Conservation (phyloP, 2,329 filamentous ascomycete species). For the Aspergillus fijiensis region DNA sequence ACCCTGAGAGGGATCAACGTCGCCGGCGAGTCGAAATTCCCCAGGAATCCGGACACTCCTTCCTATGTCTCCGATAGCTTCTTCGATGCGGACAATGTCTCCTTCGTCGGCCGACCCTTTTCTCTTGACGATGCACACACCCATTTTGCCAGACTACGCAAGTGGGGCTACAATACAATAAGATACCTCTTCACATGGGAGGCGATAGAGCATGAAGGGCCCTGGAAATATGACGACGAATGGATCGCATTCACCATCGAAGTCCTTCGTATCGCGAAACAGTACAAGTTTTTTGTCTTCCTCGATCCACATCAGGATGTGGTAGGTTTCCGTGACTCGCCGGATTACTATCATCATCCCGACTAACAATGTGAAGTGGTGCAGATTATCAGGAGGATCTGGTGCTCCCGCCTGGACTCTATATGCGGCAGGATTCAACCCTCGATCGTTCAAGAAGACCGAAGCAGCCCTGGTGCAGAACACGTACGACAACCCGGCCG, state of each 20-base stretch:
- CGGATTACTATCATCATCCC: slow-evolving; percentile 3
- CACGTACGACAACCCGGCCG: slow-evolving; percentile 77
- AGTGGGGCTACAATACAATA: slow-evolving; percentile 94
- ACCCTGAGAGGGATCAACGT: slow-evolving; percentile 92
- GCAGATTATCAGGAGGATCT: slow-evolving; percentile 87
- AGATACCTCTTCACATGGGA: slow-evolving; percentile 99
- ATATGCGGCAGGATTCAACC: slow-evolving; percentile 90
- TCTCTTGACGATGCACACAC: slow-evolving; percentile 74
- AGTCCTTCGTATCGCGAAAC: slow-evolving; percentile 76
- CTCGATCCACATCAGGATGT: slow-evolving; percentile 99
- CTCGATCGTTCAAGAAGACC: slow-evolving; percentile 77
- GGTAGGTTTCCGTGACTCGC: slow-evolving; percentile 51
- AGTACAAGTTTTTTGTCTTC: slow-evolving; percentile 92
- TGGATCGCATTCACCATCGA: slow-evolving; percentile 91
- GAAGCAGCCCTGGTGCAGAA: slow-evolving; percentile 95
- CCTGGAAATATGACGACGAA: slow-evolving; percentile 87
- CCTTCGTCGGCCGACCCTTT: slow-evolving; percentile 85
- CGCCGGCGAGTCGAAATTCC: slow-evolving; percentile 86
- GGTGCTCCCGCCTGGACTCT: slow-evolving; percentile 97
- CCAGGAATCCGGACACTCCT: slow-evolving; percentile 74
- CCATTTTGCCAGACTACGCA: slow-evolving; percentile 82
- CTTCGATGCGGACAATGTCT: slow-evolving; percentile 89
- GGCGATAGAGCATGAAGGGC: slow-evolving; percentile 90
- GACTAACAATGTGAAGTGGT: slow-evolving; percentile 65
- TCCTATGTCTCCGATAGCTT: slow-evolving; percentile 77